Evolutionary conservation across 305 asterid genomes (phyloP), one percentile per base, ranked within the genome.

Genomic region (Plantago rigida): DNA sequence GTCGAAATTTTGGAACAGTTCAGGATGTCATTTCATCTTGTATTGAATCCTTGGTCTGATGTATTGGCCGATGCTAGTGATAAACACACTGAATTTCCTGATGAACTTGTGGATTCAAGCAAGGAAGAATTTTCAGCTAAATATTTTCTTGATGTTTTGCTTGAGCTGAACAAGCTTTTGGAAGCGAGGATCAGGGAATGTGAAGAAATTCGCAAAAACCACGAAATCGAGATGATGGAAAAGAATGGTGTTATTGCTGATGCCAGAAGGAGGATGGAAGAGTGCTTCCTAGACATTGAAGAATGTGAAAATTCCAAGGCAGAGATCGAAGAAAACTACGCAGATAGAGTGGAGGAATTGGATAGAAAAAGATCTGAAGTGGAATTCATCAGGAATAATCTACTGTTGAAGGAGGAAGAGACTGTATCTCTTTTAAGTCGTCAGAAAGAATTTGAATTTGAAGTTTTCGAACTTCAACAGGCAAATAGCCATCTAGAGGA

Each of bases 81-180:
- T 67, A 54, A 50, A 60, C 69, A 60, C 28, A 47, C 65, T 39
- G 28, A 26, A 62, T 52, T 62, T 68, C 67, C 70, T 68, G 68
- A 71, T 14, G 71, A 63, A 55, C 44, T 78, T 60, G 47, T 22
- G 47, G 66, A 46, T 68, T 57, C 69, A 57, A 65, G 46, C 34
- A 65, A 51, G 17, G 47, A 59, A 51, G 67, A 69, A 42, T 4
- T 59, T 64, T 68, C 63, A 34, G 64, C 66, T 5, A 73, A 71
- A 60, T 45, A 64, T 65, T 54, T 79, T 28, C 59, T 65, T 19
- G 57, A 63, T 56, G 69, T 68, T 66, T 69, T 87, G 77, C 65
- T 59, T 54, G 89, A 83, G 77, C 71, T 87, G 71, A 85, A 85
- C 79, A 72, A 77, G 72, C 74, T 82, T 52, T 69, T 87, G 77